Evolutionary conservation across 495 filamentous ascomycete species (phyloP).

Genomic region (Parachaetomium inaequale): DNA sequence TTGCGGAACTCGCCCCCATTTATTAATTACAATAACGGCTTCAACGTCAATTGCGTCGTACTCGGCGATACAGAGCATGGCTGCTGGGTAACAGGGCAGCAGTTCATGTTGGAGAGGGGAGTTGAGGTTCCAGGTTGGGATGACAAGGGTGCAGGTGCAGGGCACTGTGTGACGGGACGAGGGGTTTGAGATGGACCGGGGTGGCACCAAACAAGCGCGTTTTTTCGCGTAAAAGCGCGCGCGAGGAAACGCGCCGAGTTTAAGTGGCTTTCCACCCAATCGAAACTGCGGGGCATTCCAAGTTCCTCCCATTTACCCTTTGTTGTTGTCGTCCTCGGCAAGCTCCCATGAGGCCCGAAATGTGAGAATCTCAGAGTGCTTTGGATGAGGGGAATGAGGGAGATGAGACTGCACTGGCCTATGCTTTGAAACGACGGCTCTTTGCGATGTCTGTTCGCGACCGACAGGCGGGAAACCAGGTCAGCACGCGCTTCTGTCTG

Average conservation of each 20-base stretch:
- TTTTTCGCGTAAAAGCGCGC: constrained; percentile 14
- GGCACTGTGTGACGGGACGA: not conserved
- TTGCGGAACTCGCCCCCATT: not conserved
- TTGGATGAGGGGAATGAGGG: too few species aligned
- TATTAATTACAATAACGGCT: not conserved
- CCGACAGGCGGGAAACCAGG: not conserved
- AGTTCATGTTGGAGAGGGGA: not conserved
- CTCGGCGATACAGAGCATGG: not conserved
- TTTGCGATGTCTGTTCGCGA: not conserved
- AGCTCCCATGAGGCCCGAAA: not conserved
- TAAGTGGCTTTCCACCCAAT: constrained; percentile 12
- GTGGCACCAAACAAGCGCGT: not conserved
- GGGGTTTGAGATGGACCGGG: not conserved
- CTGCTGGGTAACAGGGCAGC: not conserved
- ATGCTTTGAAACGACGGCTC: not conserved
- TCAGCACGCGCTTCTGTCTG: not conserved
- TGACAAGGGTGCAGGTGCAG: not conserved
- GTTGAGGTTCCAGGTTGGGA: not conserved
- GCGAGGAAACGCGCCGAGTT: not conserved
- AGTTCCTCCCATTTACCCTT: not conserved
- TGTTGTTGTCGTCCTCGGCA: too few species aligned
- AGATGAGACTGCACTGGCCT: not conserved
- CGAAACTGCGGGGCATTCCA: not conserved
- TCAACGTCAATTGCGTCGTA: not conserved
- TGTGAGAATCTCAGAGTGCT: too few species aligned